Evolutionary conservation across 768 basidiomycete species (phyloP).

Genomic region (Scleroderma bovista): DNA sequence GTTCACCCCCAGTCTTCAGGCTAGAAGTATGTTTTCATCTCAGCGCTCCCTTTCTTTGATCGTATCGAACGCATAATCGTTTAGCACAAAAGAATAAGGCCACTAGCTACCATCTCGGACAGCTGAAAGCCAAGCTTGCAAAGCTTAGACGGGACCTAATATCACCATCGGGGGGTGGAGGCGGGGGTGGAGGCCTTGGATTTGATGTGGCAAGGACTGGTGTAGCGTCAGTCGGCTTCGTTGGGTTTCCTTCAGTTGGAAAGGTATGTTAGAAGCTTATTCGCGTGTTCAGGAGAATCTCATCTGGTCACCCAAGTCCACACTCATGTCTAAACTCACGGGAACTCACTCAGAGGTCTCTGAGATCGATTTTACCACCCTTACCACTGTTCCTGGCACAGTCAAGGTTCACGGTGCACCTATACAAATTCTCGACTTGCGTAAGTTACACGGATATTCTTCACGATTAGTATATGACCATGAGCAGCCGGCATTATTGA

Average conservation of each 20-base stretch:
- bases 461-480: conserved; percentile 8
- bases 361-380: conserved; percentile 94
- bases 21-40: conserved; percentile 59
- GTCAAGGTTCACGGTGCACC: conserved; percentile 93
- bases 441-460: conserved; percentile 38
- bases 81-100: conserved; percentile 96
- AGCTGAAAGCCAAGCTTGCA: conserved; percentile 97
- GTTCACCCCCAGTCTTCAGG: conserved; percentile 39
- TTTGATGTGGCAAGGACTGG: conserved; percentile 99
- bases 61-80: conserved; percentile 11
- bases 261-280: conserved; percentile 47
- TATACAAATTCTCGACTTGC: conserved; percentile 90
- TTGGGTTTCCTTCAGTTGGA: conserved; percentile 90
- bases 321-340: conserved; percentile 91
- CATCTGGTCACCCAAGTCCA: conserved; percentile 50
- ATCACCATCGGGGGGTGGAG: conserved; percentile 66
- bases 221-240: conserved; percentile 93
- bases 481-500: conserved; percentile 89
- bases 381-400: conserved; percentile 94
- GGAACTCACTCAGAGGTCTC: conserved; percentile 96
- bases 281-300: conserved; percentile 3
- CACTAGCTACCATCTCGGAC: conserved; percentile 92
- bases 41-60: conserved; percentile 5
- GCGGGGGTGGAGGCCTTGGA: conserved; percentile 82
- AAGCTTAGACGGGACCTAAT: conserved; percentile 95